These are phyloP conservation scores for Chlorella sp. DNA, from an alignment of 139 green algal species.

Conservation along the genomic window DNA sequence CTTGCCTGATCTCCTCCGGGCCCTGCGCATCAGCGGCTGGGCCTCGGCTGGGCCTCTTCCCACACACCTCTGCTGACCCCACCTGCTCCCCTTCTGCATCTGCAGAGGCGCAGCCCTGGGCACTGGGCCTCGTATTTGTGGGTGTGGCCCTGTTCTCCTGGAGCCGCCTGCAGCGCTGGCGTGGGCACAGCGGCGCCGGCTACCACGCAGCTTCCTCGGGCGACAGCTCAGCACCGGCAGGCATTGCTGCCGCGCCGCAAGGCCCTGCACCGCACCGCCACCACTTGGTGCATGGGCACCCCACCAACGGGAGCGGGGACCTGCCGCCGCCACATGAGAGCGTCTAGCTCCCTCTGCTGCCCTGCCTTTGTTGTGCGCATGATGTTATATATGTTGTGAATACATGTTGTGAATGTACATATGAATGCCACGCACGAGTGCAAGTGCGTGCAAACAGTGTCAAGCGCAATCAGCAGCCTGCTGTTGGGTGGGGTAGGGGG, in stretches of 20 bases:
- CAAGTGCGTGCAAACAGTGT: neutral
- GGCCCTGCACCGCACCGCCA: neutral
- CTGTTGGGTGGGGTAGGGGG: too few relatives aligned
- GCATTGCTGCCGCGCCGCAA: neutral
- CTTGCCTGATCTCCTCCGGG: too few relatives aligned
- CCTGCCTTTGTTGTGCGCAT: neutral
- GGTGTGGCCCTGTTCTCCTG: constrained; percentile 9
- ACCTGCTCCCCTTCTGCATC: neutral
- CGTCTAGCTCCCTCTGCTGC: neutral
- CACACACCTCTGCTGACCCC: neutral
- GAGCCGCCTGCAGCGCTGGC: constrained; percentile 24
- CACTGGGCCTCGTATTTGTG: constrained; percentile 26
- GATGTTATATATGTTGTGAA: neutral
- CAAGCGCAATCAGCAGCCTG: neutral
- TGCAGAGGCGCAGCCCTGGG: constrained; percentile 3
- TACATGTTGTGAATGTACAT: neutral
- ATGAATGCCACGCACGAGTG: neutral
- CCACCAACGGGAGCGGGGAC: neutral
- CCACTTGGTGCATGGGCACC: neutral
- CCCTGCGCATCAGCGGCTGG: too few relatives aligned
- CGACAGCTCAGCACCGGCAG: neutral
- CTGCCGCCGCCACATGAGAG: neutral
- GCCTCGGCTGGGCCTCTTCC: neutral
- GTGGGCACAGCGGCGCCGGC: neutral
- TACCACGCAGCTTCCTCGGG: neutral